These are phyloP conservation scores for Kondoa subrosea DNA, from an alignment of 768 basidiomycete species.

Conservation along the genomic window DNA sequence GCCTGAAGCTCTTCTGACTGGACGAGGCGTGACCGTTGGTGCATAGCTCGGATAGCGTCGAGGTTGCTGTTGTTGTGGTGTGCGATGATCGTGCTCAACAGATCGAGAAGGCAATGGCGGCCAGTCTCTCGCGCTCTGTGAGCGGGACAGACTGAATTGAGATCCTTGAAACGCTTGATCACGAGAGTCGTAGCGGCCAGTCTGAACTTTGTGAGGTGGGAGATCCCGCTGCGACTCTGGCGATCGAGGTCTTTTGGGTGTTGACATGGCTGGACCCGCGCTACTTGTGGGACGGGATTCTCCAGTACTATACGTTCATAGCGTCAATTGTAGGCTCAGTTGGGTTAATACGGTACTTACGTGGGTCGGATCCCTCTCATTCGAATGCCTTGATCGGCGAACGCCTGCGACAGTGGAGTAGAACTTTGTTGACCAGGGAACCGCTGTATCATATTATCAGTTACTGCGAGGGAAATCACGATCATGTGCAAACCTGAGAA, in stretches of 20 bases:
- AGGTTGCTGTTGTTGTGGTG: not conserved
- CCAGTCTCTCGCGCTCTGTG: too few species aligned
- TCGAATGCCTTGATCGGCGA: not conserved
- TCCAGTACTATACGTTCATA: not conserved
- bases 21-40: not conserved
- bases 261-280: too few species aligned
- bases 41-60: not conserved
- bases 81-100: not conserved
- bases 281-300: not conserved
- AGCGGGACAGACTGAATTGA: too few species aligned
- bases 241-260: too few species aligned
- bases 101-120: not conserved
- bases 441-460: not conserved
- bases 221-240: too few species aligned
- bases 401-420: not conserved
- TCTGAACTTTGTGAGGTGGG: too few species aligned
- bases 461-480: not conserved
- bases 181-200: not conserved
- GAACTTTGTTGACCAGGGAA: not conserved
- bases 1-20: not conserved
- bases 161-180: not conserved
- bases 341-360: not conserved
- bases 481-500: not conserved
- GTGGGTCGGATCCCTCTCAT: not conserved
- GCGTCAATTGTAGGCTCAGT: not conserved